Conservation (phyloP, 1,284 basidiomycete species). For the Marasmius sp. region DNA sequence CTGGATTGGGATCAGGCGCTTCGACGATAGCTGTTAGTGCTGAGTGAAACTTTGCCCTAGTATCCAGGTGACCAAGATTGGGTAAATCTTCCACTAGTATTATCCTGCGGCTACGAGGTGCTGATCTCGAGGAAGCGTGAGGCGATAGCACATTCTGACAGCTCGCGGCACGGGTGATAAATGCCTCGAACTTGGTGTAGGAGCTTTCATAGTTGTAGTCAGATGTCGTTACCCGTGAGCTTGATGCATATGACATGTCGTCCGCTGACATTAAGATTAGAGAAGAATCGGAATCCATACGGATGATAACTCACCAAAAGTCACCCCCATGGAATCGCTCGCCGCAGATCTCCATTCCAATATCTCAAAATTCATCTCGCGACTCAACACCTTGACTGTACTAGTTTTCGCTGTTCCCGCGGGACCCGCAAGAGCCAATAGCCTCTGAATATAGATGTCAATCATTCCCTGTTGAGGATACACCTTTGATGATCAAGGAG, state of each 20-base stretch:
- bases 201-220: slow-evolving; percentile 55
- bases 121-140: slow-evolving; percentile 13
- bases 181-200: slow-evolving; percentile 75
- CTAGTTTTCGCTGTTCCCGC: slow-evolving; percentile 92
- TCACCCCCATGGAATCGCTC: slow-evolving; percentile 35
- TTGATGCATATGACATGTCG: neutral
- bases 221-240: neutral
- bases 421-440: slow-evolving; percentile 86
- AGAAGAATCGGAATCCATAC: neutral
- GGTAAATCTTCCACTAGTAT: slow-evolving; percentile 93
- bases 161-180: slow-evolving; percentile 71
- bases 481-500: neutral
- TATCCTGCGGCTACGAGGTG: slow-evolving; percentile 38
- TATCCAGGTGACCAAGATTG: slow-evolving; percentile 79
- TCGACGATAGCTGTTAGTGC: slow-evolving; percentile 61
- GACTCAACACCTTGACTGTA: slow-evolving; percentile 74
- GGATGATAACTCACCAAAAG: slow-evolving; percentile 17
- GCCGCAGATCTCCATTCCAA: slow-evolving; percentile 82
- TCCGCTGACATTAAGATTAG: neutral
- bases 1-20: slow-evolving; percentile 32
- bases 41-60: slow-evolving; percentile 76
- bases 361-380: slow-evolving; percentile 78
- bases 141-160: slow-evolving; percentile 57
- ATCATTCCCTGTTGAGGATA: neutral
- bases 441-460: slow-evolving; percentile 50